Base-by-base conservation (phyloP, 2,329 filamentous ascomycete genomes). In the Nemania sp. region DNA sequence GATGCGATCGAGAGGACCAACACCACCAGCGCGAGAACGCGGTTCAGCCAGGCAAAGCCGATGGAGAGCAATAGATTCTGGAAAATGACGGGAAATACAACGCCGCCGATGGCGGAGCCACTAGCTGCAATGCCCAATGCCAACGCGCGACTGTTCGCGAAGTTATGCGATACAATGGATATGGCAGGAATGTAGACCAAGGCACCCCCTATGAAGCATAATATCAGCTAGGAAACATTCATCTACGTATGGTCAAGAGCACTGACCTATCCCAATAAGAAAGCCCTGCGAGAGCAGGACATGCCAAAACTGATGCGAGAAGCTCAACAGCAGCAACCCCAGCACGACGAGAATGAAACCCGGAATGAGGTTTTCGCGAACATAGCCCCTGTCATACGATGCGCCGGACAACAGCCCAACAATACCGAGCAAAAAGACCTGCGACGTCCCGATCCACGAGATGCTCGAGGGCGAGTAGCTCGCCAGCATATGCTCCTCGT, bases 21-120 rank as follows among this genome's bases (percentile, higher is more conserved):
- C 7, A 54, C 31, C 12, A 54, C 14, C 28, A 76, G 70, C 12
- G 68, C 74, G 23, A 78, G 68, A 8, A 72, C 61, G 2, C 74
- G 68, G 6, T 71, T 72, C 2, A 78, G 71, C 80, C 79, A 82
- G 31, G 69, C 67, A 57, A 80, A 82, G 3, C 79, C 79, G 26
- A 80, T 66, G 7, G 49, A 56, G n/a, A 64, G 63, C 57, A 76
- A 69, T 19, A 77, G 61, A 36, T 73, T 66, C 1, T 70, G 71
- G 49, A 74, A 75, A 15, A 75, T 61, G 31, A 77, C 67, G 6
- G 64, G 60, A 30, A 61, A 66, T 12, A 61, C 22, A 14, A 65
- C 56, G 2, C 63, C 63, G 11, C 63, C 63, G 5, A 61, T 24
- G 23, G 60, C 63, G 7, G 57, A 53, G 0, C 63, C 63, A 2